phyloP scores from a whole-genome alignment of 139 green algal species.

The Deuterostichococcus epilithicus region DNA sequence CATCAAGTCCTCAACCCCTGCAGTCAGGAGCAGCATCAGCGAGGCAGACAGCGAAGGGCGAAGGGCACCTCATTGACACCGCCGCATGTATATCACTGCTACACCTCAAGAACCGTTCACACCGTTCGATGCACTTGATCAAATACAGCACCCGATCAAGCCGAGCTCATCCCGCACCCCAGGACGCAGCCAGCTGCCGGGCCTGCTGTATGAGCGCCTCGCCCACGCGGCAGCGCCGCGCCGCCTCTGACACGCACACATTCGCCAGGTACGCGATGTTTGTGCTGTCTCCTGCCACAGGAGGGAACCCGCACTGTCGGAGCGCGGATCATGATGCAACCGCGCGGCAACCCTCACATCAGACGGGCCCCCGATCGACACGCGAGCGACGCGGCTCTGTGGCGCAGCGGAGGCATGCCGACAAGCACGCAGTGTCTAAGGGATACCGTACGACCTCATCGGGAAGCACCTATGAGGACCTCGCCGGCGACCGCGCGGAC shows the following conservation, averaged over 20 bases:
- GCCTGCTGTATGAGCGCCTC: slow-evolving; percentile 22
- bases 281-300: slow-evolving; percentile 22
- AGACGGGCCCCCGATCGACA: no score
- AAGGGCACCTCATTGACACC: no score
- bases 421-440: background rate
- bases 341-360: no score
- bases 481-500: slow-evolving; percentile 32
- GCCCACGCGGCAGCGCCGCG: slow-evolving; percentile 34
- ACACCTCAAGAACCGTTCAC: no score
- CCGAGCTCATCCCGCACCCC: slow-evolving; percentile 18
- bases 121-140: background rate
- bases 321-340: no score
- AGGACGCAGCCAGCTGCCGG: slow-evolving; percentile 13
- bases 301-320: no score
- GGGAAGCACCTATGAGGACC: slow-evolving; percentile 45
- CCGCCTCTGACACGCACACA: slow-evolving; percentile 33
- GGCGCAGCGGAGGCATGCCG: no score
- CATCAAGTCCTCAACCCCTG: slow-evolving; percentile 37
- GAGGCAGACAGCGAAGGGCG: background rate
- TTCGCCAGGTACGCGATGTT: slow-evolving; percentile 52
- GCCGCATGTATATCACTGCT: background rate
- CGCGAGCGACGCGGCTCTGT: no score
- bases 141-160: background rate
- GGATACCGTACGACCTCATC: no score
- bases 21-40: background rate